Evolutionary conservation across 2,329 filamentous ascomycete species (phyloP), one percentile per base, ranked within the genome.

Genomic region (Cladosporium halotolerans): DNA sequence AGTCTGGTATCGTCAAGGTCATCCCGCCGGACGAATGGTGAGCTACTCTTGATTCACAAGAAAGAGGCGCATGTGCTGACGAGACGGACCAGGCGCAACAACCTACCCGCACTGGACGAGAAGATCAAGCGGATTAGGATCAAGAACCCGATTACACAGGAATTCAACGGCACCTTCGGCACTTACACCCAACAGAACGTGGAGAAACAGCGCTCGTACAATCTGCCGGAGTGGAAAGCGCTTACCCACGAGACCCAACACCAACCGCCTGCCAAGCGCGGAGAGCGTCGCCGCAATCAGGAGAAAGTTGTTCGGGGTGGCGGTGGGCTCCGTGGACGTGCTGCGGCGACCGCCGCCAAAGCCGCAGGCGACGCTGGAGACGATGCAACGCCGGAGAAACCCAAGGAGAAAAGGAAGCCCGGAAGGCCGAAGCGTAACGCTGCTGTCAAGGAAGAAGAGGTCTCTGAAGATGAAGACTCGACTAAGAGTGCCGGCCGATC

Each of bases 161-260:
- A 99, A 65, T 99, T 99, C 64, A 92, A 95, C 78, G 93, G 93
- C 40, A 89, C 88, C 48, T 89, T 92, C 67, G 95, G 93, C 53
- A 95, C 89, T 53, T 99, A 96, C 68, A 92, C 92, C 34, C 93
- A 99, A 70, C 89, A 93, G 66, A 99, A 99, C 67, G 91, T 99
- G 55, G 85, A 97, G 65, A 95, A 96, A 72, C 89, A 95, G 68
- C 82, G 93, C 68, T 90, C 90, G 11, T 99, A 99, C 75, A 99
- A 96, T 62, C 77, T 99, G 4, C 92, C 92, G 0, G 91, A 99
- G 71, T 99, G 93, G 93, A 89, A 90, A 61, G 82, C 88, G 52
- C 79, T 97, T 38, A 96, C 91, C 68, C 88, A 96, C 58, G 90
- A 96, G 72, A 91, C 89, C 67, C 91, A 96, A 63, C 90, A 99